Base-by-base conservation (phyloP, 2,329 filamentous ascomycete genomes). In the Arthrocladium fulminans region DNA sequence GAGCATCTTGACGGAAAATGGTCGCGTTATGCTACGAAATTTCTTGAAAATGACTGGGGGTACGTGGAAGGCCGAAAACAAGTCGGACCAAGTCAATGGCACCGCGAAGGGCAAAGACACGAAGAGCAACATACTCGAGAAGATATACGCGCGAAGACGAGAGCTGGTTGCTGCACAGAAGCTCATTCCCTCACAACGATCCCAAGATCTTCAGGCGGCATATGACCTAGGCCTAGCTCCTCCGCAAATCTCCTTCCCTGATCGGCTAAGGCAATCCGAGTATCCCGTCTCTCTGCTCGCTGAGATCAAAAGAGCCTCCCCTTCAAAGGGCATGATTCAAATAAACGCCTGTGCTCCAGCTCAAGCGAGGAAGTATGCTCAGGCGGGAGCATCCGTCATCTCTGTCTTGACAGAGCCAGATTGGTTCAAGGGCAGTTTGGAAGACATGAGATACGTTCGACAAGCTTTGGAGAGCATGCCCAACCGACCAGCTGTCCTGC, bases 381-480 rank as follows among this genome's bases (percentile, higher is more conserved):
- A 92, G 45, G 89, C 92, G 5, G 94, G 92, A 12, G 92, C 92
- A 41, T 97, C 90, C 63, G 88, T 94, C 32, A 98, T 98, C 57
- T 97, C 92, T 1, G 92, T 98, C n/a, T 77, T 98, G 40, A 98
- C 92, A 0, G 92, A 98, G 67, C 92, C 94, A 0, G 86, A 97
- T 62, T 98, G 92, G 92, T 98, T 98, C 74, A 97, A 96, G 70
- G 92, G 92, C 41, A 94, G 85, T 66, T 89, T 98, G 52, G 90
- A 98, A 50, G 92, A 98, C 63, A 71, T 98, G 47, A 80, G 86
- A 51, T 81, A 84, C 27, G 92, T 97, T 24, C 81, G 92, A 38
- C 86, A 90, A 65, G 88, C 86, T 42, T 72, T 98, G n/a, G 80
- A 88, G 59, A 84, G 85, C 10, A 88, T 98, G 83, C 83, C 87